Percentiles rank a stretch among this genome's conserved stretches.
phyloP scores from a whole-genome alignment of 306 rosid species.

The Amphicarpaea edgeworthii region DNA sequence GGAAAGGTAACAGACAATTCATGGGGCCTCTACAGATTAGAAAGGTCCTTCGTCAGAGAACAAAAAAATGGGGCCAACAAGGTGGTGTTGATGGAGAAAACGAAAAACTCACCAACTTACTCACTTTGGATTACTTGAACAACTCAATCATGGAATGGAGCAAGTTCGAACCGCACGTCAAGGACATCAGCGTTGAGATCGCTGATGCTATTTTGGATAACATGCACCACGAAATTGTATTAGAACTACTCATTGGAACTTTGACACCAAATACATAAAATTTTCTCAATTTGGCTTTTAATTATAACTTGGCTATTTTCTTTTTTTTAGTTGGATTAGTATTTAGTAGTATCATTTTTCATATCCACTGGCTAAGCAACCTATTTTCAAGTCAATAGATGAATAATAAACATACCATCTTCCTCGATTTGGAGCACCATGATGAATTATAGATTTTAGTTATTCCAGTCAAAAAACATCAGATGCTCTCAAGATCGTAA shows the following conservation, averaged over 20 bases:
- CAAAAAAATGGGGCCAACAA: conserved; percentile 49
- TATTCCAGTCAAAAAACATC: neutral
- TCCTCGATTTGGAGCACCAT: neutral
- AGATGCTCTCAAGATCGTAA: neutral
- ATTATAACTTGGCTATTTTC: neutral
- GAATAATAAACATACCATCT: neutral
- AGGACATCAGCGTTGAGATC: conserved; percentile 57
- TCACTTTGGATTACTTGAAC: conserved; percentile 52
- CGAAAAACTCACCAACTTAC: conserved; percentile 37
- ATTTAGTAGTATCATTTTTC: too few relatives aligned
- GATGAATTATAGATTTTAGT: neutral
- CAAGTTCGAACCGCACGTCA: conserved; percentile 43
- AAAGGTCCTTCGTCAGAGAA: conserved; percentile 53
- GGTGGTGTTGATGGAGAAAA: conserved; percentile 46
- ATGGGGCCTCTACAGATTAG: conserved; percentile 59
- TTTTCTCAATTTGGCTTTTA: neutral
- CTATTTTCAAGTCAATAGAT: neutral
- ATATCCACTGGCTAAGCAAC: too few relatives aligned
- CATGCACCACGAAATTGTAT: conserved; percentile 55
- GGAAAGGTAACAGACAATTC: conserved; percentile 34
- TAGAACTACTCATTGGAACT: conserved; percentile 47
- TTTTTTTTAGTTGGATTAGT: neutral
- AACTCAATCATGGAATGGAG: conserved; percentile 63
- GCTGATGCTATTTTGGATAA: conserved; percentile 65
- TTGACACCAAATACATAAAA: neutral